These are phyloP conservation scores for Thraustochytrium sp. DNA, from an alignment of 352 stramenopile species.

Conservation along the genomic window DNA sequence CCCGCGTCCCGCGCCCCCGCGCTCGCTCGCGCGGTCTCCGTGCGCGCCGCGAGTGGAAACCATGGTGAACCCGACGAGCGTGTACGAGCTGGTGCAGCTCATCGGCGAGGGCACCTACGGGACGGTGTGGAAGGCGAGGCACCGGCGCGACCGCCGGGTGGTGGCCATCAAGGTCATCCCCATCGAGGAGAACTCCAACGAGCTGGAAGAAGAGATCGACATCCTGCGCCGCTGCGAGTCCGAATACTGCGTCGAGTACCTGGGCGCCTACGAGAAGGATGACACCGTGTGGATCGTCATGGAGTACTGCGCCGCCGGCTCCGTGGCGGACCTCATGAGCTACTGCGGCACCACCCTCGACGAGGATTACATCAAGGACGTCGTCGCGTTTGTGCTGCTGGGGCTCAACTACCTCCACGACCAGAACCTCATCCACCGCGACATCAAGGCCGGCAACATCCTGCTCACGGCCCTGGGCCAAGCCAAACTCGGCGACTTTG, in stretches of 20 bases:
- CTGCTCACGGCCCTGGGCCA: slow-evolving; percentile 25
- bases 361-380: slow-evolving; percentile 31
- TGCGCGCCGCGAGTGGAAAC: too few species aligned
- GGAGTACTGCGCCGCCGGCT: slow-evolving; percentile 38
- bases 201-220: slow-evolving; percentile 57
- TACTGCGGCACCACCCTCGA: slow-evolving; percentile 22
- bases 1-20: too few species aligned
- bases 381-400: slow-evolving; percentile 43
- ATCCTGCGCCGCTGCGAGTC: slow-evolving; percentile 61
- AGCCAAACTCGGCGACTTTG: slow-evolving; percentile 41
- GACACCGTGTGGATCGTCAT: slow-evolving; percentile 58
- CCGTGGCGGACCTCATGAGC: slow-evolving; percentile 40
- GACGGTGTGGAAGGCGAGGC: slow-evolving; percentile 58
- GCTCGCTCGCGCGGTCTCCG: too few species aligned
- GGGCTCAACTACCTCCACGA: slow-evolving; percentile 53
- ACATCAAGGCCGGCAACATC: slow-evolving; percentile 44
- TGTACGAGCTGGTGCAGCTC: slow-evolving; percentile 52
- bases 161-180: slow-evolving; percentile 66
- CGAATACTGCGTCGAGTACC: slow-evolving; percentile 62
- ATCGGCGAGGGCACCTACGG: slow-evolving; percentile 65
- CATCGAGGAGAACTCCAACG: slow-evolving; percentile 45
- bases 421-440: slow-evolving; percentile 44
- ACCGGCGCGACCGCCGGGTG: slow-evolving; percentile 55
- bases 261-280: slow-evolving; percentile 61
- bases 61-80: background rate